Evolutionary conservation across 768 basidiomycete species (phyloP), one percentile per base, ranked within the genome.

Genomic region (Gautieria morchelliformis): DNA sequence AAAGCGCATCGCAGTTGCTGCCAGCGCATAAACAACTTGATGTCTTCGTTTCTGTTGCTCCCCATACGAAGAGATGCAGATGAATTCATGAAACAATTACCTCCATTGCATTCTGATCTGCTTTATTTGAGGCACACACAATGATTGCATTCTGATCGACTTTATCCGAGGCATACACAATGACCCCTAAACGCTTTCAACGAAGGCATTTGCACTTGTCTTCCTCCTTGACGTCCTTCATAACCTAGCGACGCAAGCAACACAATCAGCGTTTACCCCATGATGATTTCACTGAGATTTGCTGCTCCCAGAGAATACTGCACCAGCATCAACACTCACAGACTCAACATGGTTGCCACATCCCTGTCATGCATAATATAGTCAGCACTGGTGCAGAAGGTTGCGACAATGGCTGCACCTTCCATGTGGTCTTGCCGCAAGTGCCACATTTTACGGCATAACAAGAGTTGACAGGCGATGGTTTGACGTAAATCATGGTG

Each of bases 401-500:
- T 37, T 37, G 35, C 35, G 10, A 14, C 35, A 9, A 37, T 37
- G 35, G 8, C 35, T 10, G 65, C 66, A 87, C 87, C 73, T 66
- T 74, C 87, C 87, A 89, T 19, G 83, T 87, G 24, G 71, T 80
- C 75, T 87, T 88, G 51, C 76, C 76, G 68, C 87, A 89, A 58
- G 68, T 72, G 52, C 68, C 69, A 70, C 87, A 89, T 58, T 75
- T 74, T 58, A 83, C 81, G 60, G 69, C 62, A 66, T 69, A 77
- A 72, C 87, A 89, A 58, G 68, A 63, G 65, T 85, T 72, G 60
- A 74, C 75, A 56, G 76, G 81, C 62, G 69, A 62, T 62, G 66
- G 49, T 14, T 51, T 39, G 37, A 51, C 64, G 57, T 52, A 32
- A 58, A n/a, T 27, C 49, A 51, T 52, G 45, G 10, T 15, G 49